Base-by-base conservation (phyloP, 495 filamentous ascomycete species). In the Pyrenopolyporus hunteri region DNA sequence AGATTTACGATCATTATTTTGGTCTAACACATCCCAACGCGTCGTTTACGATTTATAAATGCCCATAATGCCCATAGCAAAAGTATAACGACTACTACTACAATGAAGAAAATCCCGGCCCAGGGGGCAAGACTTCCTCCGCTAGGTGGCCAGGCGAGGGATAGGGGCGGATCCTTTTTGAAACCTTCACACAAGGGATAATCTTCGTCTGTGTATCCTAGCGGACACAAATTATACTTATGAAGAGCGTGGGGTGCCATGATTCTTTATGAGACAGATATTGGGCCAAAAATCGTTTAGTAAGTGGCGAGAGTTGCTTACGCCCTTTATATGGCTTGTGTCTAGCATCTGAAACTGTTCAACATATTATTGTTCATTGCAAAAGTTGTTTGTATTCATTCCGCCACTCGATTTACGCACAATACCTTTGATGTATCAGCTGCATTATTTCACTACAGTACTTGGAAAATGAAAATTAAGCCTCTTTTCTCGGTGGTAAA, bases 101-200 rank as follows among this genome's bases (percentile, higher is more conserved):
- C 5, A 6, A 33, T 49, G n/a, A 59, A n/a, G 14, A 64, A 64
- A 2, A 59, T 20, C 11, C 33, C 61, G 9, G 59, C 39, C 61
- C 61, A 64, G 23, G 55, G 36, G 0, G 42, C 54, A 4, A 64
- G 61, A 6, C 61, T 64, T 3, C 22, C 16, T 31, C 48, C 54
- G 3, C 7, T 20, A 6, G 61, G 61, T 13, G 61, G 61, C 61
- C 61, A 64, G 26, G 29, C 43, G 13, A 64, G 36, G 29, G 48
- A 58, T 25, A 19, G 1, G 6, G 13, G 26, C 4, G 13, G 2
- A 8, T 22, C 14, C 14, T 44, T 16, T 25, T 45, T 19, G 11
- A 5, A 2, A 31, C 46, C 22, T 25, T 16, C 8, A 11, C 36
- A 45, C 29, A 9, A 29, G 13, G 37, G 26, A 29, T 9, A 1